phyloP scores from a whole-genome alignment of 768 basidiomycete genomes.

The Mycena floridula region DNA sequence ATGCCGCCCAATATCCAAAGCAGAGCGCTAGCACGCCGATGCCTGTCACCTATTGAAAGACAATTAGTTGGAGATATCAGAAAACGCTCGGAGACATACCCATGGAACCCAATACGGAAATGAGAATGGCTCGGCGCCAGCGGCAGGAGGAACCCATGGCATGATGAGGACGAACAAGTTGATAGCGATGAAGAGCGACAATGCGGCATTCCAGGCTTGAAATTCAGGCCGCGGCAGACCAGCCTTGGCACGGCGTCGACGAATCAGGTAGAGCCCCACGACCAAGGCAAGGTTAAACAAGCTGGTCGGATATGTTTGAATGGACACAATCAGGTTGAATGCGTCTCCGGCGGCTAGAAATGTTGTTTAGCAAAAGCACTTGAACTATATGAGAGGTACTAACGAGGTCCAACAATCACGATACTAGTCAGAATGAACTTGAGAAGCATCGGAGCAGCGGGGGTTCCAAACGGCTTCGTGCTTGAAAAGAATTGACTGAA shows the following conservation, averaged over 20 bases:
- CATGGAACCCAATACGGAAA: too few species aligned
- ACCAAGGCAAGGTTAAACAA: conserved; percentile 29
- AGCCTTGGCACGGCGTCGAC: conserved; percentile 23
- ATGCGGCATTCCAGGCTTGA: conserved; percentile 29
- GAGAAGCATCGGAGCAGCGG: conserved; percentile 37
- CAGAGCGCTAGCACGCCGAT: too few species aligned
- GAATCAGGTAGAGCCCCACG: conserved; percentile 28
- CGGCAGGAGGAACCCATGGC: conserved; percentile 38
- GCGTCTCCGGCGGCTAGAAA: conserved; percentile 36
- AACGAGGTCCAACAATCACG: conserved; percentile 43
- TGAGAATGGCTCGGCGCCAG: too few species aligned
- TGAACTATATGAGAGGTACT: too few species aligned
- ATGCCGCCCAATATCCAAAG: too few species aligned
- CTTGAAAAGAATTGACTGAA: conserved; percentile 44
- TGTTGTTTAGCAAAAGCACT: too few species aligned
- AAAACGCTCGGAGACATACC: too few species aligned
- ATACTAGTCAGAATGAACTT: conserved; percentile 41
- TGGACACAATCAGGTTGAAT: conserved; percentile 32
- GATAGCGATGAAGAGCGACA: conserved; percentile 28
- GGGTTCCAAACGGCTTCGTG: conserved; percentile 46
- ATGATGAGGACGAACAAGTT: conserved; percentile 33
- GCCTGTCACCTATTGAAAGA: too few species aligned
- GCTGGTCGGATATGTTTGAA: conserved; percentile 34
- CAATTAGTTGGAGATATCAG: too few species aligned
- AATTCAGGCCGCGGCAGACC: conserved; percentile 28